These are phyloP conservation scores for Phoenix dactylifera DNA, from an alignment of 176 grass and related monocot species.

Conservation along the genomic window DNA sequence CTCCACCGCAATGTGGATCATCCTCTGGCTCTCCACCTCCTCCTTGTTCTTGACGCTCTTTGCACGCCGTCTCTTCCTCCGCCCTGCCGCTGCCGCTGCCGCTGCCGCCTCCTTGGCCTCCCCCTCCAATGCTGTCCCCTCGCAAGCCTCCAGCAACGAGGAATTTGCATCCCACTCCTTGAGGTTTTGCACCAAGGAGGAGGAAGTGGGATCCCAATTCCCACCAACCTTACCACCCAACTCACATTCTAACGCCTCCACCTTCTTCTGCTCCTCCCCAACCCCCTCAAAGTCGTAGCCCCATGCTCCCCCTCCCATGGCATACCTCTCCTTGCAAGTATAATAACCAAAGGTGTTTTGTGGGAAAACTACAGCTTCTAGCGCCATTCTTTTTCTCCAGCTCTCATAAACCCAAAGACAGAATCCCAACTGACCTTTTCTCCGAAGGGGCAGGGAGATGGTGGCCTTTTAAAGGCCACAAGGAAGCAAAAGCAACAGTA, in stretches of 20 bases:
- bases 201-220: constrained; percentile 27
- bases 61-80: constrained; percentile 64
- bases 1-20: constrained; percentile 99
- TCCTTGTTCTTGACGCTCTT: constrained; percentile 89
- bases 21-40: constrained; percentile 92
- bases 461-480: constrained; percentile 16
- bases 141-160: constrained; percentile 22
- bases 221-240: constrained; percentile 10
- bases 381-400: constrained; percentile 38
- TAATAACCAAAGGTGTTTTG: constrained; percentile 50
- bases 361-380: constrained; percentile 74
- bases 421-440: background rate
- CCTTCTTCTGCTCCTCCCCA: background rate
- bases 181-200: constrained; percentile 11
- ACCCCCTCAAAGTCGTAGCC: background rate
- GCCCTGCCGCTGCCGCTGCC: background rate
- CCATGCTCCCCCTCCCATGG: constrained; percentile 14
- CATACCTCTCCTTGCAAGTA: constrained; percentile 22
- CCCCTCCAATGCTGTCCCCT: background rate
- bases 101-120: background rate
- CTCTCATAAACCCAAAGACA: background rate
- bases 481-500: constrained; percentile 10
- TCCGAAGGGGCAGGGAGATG: background rate
- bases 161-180: constrained; percentile 50
- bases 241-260: background rate